Conservation (phyloP, 2,329 filamentous ascomycete genomes). For the Penicillium brasilianum region DNA sequence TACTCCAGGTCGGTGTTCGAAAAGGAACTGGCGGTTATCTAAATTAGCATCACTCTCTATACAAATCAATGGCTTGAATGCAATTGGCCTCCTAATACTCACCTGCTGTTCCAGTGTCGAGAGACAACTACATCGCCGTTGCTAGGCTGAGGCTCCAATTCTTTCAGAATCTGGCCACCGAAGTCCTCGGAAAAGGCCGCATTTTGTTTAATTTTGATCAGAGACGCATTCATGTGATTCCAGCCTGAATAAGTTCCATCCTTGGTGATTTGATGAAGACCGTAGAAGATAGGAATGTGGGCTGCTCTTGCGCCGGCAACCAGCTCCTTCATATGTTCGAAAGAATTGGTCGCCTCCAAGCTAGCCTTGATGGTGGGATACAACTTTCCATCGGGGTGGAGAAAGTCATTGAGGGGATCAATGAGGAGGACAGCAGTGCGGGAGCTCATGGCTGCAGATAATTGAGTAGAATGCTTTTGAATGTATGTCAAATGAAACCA, state of each 20-base stretch:
- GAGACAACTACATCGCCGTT: not conserved
- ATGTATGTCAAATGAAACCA: not conserved
- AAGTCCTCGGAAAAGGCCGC: not conserved
- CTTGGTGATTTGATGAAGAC: not conserved
- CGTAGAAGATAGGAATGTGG: not conserved
- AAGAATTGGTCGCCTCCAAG: not conserved
- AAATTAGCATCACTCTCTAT: not conserved
- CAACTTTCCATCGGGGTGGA: not conserved
- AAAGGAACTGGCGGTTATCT: not conserved
- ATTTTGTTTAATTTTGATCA: not conserved
- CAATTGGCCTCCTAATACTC: not conserved
- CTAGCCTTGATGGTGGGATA: not conserved
- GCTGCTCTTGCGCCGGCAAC: not conserved
- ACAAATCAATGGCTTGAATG: not conserved
- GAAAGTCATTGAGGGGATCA: not conserved
- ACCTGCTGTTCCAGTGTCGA: not conserved
- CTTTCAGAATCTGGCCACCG: not conserved
- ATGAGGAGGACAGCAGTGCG: not conserved
- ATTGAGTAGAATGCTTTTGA: not conserved
- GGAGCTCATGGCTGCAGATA: not conserved
- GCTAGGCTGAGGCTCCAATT: not conserved
- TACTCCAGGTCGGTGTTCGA: not conserved
- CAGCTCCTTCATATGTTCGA: not conserved
- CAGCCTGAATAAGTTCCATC: not conserved
- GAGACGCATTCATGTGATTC: not conserved